Conservation (phyloP, 176 grass and related monocot genomes). For the Eragrostis nindensis region DNA sequence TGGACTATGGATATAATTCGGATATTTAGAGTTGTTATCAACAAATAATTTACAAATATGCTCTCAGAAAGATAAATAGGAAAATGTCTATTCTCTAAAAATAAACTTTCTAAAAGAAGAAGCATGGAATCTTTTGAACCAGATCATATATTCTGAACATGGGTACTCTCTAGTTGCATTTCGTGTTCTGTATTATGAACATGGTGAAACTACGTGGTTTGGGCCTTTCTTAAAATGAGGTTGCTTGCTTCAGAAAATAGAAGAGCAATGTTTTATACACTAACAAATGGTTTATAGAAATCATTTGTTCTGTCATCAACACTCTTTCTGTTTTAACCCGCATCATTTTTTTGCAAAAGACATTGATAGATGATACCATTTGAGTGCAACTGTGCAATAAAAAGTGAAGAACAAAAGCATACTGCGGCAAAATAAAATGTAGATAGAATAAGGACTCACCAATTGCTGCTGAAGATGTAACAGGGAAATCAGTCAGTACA, state of each 20-base stretch:
- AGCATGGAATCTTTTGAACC: conserved; percentile 5
- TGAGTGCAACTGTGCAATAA: neutral
- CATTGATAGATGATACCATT: neutral
- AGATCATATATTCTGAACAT: conserved; percentile 8
- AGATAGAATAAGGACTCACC: conserved; percentile 48
- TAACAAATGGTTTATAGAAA: neutral
- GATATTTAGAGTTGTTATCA: neutral
- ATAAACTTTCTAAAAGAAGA: neutral
- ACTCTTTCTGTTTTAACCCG: neutral
- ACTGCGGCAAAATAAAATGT: neutral
- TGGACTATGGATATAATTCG: too few relatives aligned
- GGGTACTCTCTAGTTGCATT: neutral
- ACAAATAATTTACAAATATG: neutral
- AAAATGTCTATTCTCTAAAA: neutral
- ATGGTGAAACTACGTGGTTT: neutral
- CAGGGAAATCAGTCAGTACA: conserved; percentile 82
- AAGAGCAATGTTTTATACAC: neutral
- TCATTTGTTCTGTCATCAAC: neutral
- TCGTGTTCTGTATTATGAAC: neutral
- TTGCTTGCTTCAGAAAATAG: neutral
- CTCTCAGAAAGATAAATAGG: neutral
- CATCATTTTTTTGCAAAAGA: neutral
- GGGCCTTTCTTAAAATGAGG: neutral
- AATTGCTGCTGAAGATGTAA: conserved; percentile 75
- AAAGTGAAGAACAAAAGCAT: neutral